phyloP scores from a whole-genome alignment of 768 basidiomycete genomes.

The Flagelloscypha sp. region DNA sequence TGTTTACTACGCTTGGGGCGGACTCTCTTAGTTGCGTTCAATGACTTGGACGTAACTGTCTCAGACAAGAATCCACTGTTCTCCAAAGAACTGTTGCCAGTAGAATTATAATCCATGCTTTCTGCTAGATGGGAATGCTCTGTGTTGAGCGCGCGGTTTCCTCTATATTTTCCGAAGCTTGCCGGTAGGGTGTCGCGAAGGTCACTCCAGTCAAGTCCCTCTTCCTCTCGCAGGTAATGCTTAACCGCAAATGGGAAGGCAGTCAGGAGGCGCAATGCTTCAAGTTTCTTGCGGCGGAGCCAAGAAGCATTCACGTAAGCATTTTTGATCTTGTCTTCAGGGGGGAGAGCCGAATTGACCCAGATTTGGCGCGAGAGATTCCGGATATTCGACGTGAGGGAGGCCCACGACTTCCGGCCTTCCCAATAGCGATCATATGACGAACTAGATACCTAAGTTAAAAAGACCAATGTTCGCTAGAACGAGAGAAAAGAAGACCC shows the following conservation, averaged over 20 bases:
- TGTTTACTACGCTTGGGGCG: constrained; percentile 66
- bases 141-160: no score
- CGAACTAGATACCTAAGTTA: constrained; percentile 41
- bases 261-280: constrained; percentile 58
- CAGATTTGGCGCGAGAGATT: constrained; percentile 74
- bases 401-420: constrained; percentile 77
- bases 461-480: background rate
- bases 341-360: constrained; percentile 68
- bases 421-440: constrained; percentile 87
- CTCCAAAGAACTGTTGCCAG: constrained; percentile 30
- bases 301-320: constrained; percentile 40
- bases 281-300: constrained; percentile 58
- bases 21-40: constrained; percentile 53
- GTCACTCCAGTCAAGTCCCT: constrained; percentile 64
- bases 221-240: constrained; percentile 81
- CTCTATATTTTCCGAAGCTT: constrained; percentile 44
- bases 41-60: constrained; percentile 4
- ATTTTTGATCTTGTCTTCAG: constrained; percentile 42
- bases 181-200: constrained; percentile 58
- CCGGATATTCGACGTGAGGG: constrained; percentile 63
- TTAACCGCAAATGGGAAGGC: constrained; percentile 71
- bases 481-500: constrained; percentile 12
- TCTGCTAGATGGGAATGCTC: constrained; percentile 15
- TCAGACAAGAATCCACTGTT: constrained; percentile 1
- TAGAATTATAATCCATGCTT: constrained; percentile 15